Percentiles rank a stretch among this genome's conserved stretches.
Evolutionary conservation across 2,329 filamentous ascomycete genomes (phyloP).

Genomic region (Alternaria sp.): DNA sequence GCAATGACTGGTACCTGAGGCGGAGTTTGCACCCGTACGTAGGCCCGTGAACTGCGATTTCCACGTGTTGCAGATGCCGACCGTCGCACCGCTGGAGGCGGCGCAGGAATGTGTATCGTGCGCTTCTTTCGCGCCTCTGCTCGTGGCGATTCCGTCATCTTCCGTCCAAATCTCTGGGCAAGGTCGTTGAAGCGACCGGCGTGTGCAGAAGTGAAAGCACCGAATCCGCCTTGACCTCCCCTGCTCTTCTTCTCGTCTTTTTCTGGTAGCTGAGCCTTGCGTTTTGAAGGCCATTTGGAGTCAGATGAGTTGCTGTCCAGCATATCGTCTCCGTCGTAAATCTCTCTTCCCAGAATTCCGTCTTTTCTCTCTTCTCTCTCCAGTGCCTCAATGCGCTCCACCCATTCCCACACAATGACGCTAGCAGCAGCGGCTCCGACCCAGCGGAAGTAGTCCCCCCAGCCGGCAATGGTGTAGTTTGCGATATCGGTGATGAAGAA

Average conservation of each 20-base stretch:
- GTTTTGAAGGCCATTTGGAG: conserved; percentile 57
- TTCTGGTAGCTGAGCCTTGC: conserved; percentile 46
- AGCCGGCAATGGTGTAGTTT: conserved; percentile 83
- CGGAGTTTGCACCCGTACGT: conserved; percentile 43
- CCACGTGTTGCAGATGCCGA: conserved; percentile 37
- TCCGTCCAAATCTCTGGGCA: conserved; percentile 41
- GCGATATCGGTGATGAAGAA: conserved; percentile 94
- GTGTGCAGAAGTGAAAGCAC: conserved; percentile 39
- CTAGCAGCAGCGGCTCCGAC: conserved; percentile 93
- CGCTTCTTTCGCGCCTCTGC: conserved; percentile 44
- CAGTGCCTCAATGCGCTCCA: conserved; percentile 89
- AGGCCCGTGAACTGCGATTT: conserved; percentile 40
- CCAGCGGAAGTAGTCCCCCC: conserved; percentile 96
- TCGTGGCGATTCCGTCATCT: conserved; percentile 39
- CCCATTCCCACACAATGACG: conserved; percentile 99
- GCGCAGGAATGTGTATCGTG: conserved; percentile 47
- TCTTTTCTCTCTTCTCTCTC: conserved; percentile 95
- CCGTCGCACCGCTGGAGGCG: conserved; percentile 39
- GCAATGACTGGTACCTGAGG: conserved; percentile 57
- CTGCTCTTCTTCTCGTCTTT: conserved; percentile 45
- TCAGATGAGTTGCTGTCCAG: conserved; percentile 72
- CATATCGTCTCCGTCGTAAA: conserved; percentile 95
- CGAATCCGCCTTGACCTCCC: conserved; percentile 32
- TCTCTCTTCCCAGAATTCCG: conserved; percentile 86
- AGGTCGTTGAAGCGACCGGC: conserved; percentile 37